Base-by-base conservation (phyloP, 805 yeast species). In the Millerago galiae region DNA sequence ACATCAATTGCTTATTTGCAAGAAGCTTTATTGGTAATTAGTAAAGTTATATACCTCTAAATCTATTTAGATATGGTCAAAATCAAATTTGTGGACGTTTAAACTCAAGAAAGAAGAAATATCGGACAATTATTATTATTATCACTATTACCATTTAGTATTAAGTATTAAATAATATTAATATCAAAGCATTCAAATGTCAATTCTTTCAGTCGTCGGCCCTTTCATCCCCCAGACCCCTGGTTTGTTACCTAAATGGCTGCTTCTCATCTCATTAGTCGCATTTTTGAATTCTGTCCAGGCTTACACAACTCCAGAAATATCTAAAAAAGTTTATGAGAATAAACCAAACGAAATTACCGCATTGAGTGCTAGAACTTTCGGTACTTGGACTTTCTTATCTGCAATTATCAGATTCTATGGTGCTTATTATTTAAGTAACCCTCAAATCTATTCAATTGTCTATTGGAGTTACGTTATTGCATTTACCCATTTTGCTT, bases 321-420 rank as follows among this genome's bases (percentile, higher is more conserved):
- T 93, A 41, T 85, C 96, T 3, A 78, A 83, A 52, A 72, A 79
- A 50, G 97, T 93, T 8, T 93, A 93, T 60, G 82, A 75, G 28
- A 70, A 64, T 40, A 63, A 74, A 36, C 88, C 90, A 13, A 50
- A 58, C 7, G 75, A 83, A 59, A 83, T 81, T 21, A 76, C 79
- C 1, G 62, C 67, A 12, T 70, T 93, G 51, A 79, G 93, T 53
- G 96, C 96, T n/a, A 77, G 99, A 55, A 91, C 99, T 0, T 93
- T 93, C 62, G 99, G 99, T 28, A 93, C 99, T 1, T 93, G 99
- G 99, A 93, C 99, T 0, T 69, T 90, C 32, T 73, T 90, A 53
- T 81, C 96, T 3, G 77, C 95, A 2, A 70, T 91, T 26, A 81
- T 93, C 37, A 78, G 99, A 59, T 72, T 81, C 50, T 88, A 85